Conservation (phyloP, 257 asterid genomes). For the Solanum lignicaule region DNA sequence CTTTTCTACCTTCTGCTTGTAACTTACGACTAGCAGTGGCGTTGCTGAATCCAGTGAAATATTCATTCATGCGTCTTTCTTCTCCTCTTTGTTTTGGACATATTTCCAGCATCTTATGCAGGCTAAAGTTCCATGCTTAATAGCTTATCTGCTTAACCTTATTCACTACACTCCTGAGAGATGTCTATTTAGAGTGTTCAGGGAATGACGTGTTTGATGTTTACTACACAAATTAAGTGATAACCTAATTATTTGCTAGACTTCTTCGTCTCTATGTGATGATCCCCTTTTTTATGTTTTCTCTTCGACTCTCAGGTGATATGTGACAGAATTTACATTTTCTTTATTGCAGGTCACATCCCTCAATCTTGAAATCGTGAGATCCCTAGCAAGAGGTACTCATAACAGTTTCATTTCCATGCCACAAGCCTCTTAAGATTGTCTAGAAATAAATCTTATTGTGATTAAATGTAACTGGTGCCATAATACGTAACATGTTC, state of each 20-base stretch:
- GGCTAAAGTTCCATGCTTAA: not conserved
- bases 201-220: not conserved
- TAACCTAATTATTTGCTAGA: not conserved
- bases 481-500: not conserved
- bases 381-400: slow-evolving; percentile 88
- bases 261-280: not conserved
- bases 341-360: slow-evolving; percentile 61
- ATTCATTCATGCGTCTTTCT: not conserved
- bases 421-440: not conserved
- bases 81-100: not conserved
- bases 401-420: not conserved
- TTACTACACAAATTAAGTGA: not conserved
- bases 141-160: too few relatives aligned
- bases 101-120: not conserved
- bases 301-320: not conserved
- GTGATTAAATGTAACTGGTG: not conserved
- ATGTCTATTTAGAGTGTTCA: not conserved
- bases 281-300: not conserved
- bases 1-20: not conserved
- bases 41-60: not conserved
- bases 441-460: not conserved
- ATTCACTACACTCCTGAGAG: not conserved
- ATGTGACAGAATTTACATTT: not conserved
- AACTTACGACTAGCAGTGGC: not conserved
- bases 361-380: slow-evolving; percentile 84